phyloP scores from a whole-genome alignment of 225 moss, liverwort and hornwort genomes.

The Thuidium tamariscinum region DNA sequence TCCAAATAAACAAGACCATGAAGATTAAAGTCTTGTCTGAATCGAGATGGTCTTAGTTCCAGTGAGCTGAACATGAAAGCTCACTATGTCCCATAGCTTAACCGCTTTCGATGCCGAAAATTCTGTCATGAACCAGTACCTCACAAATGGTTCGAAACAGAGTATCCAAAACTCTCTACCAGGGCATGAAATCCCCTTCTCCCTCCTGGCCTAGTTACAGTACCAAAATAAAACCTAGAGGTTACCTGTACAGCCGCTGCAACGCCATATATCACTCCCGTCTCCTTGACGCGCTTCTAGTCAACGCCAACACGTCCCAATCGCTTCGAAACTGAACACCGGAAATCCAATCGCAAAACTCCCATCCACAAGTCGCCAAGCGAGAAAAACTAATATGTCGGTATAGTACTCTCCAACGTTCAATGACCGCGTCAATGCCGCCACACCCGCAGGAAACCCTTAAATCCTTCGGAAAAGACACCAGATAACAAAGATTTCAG shows the following conservation, averaged over 20 bases:
- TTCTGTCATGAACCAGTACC: background rate
- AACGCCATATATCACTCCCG: conserved; percentile 36
- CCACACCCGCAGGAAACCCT: background rate
- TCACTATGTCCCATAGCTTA: background rate
- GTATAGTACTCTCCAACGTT: background rate
- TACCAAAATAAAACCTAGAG: background rate
- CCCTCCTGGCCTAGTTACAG: background rate
- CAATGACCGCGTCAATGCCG: background rate
- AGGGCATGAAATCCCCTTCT: background rate
- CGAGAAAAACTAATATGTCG: background rate
- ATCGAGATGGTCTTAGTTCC: background rate
- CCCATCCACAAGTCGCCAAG: conserved; percentile 14
- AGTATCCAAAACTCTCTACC: background rate
- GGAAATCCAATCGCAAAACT: conserved; percentile 15
- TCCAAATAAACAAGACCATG: background rate
- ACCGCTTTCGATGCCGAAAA: background rate
- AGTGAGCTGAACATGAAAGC: background rate
- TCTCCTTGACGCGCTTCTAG: conserved; percentile 28
- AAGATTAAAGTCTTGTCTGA: background rate
- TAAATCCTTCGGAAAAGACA: background rate
- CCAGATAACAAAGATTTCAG: background rate
- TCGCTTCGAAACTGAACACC: conserved; percentile 31
- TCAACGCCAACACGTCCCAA: conserved; percentile 35
- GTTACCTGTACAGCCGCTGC: conserved; percentile 2
- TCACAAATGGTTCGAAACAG: background rate